A percentile compares a stretch with the other conserved stretches of the same genome.
Conservation (phyloP, 441 rosid species). For the Erodium moschatum region DNA sequence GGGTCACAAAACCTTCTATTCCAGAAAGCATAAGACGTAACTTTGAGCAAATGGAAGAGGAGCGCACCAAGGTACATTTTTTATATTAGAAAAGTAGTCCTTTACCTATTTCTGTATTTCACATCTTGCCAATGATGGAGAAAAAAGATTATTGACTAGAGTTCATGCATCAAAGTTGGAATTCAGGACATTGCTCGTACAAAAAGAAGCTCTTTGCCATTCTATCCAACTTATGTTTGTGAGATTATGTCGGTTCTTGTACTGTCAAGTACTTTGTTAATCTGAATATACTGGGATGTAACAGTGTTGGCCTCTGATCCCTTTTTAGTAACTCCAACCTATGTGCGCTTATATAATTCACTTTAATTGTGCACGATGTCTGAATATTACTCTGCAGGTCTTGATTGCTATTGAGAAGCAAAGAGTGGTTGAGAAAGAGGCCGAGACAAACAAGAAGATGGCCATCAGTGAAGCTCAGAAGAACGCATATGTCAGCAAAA, state of each 20-base stretch:
- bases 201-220: too few species aligned
- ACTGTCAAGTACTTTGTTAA: too few species aligned
- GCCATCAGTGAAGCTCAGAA: constrained; percentile 87
- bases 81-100: too few species aligned
- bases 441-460: constrained; percentile 73
- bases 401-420: constrained; percentile 73
- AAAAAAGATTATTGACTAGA: background rate
- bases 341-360: background rate
- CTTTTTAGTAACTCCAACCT: background rate
- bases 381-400: constrained; percentile 35
- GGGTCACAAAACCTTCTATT: constrained; percentile 76
- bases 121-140: background rate
- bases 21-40: constrained; percentile 68
- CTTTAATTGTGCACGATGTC: background rate
- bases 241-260: background rate
- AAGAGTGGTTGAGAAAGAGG: constrained; percentile 75
- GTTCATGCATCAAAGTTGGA: background rate
- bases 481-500: constrained; percentile 68
- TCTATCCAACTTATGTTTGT: background rate
- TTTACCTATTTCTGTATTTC: background rate
- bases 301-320: background rate
- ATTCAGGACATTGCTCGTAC: too few species aligned
- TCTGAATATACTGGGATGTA: too few species aligned
- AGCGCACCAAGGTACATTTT: constrained; percentile 64
- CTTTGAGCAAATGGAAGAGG: constrained; percentile 91